Evolutionary conservation across 164 flowering plant genomes (phyloP), one percentile per base, ranked within the genome.

Genomic region (Magnolia kwangsiensis): DNA sequence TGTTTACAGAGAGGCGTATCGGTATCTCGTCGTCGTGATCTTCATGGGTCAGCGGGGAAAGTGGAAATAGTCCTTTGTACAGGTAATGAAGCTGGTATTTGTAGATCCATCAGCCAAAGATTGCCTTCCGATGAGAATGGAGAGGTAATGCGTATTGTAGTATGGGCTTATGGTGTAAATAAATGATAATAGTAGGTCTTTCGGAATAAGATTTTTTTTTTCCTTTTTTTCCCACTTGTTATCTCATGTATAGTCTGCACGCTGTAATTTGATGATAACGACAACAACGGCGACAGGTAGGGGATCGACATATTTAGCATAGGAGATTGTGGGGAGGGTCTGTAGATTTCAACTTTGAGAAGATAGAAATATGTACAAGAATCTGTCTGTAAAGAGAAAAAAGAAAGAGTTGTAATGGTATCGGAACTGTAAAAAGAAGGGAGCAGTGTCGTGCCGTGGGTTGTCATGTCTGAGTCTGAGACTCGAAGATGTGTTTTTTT

Each of bases 1-100:
- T 66, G 20, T 75, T 77, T 81, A 75, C 89, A 89, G 92, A 89
- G 75, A 82, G 89, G 72, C 89, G 82, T 77, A 88, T 88, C 27
- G 86, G 86, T 14, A 67, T 85, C 37, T 77, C 85, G 50, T 55
- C 86, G 18, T 80, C 84, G 0, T 49, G 67, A 51, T 72, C 85
- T 29, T 76, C 86, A 1, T 78, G 71, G 82, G 24, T 18, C 23
- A 19, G 73, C 1, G 18, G 18, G 20, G 27, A 58, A 45, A 51
- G n/a, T 45, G 19, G 64, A 45, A 50, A 63, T 29, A 24, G 37
- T 7, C 68, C 64, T 71, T 73, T 88, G 89, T 88, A 88, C 84
- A 87, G 89, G 82, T 81, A 81, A 83, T 83, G 59, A 58, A 78
- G 85, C 82, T 80, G 77, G 75, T 71, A 14, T 72, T 70, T 19